phyloP scores from a whole-genome alignment of 164 flowering plant genomes.

The Sedum album region DNA sequence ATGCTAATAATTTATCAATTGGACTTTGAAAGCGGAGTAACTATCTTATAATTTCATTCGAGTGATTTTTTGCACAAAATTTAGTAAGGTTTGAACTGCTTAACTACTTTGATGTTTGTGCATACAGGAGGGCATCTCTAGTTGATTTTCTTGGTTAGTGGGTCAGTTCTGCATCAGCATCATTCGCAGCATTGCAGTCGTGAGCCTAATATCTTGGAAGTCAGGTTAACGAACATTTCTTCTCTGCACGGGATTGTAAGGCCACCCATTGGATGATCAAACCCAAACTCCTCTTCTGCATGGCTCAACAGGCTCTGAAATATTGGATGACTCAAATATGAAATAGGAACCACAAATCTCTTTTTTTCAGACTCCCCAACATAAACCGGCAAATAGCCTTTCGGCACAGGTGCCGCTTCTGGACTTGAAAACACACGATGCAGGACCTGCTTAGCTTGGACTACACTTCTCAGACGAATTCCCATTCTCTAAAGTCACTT shows the following conservation, averaged over 20 bases:
- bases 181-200: neutral
- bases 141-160: neutral
- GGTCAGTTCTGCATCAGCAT: neutral
- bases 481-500: slow-evolving; percentile 13
- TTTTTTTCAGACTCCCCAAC: slow-evolving; percentile 26
- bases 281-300: slow-evolving; percentile 27
- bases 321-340: slow-evolving; percentile 21
- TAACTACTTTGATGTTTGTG: neutral
- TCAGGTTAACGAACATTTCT: slow-evolving; percentile 14
- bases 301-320: slow-evolving; percentile 20
- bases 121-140: neutral
- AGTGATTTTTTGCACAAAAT: neutral
- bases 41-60: neutral
- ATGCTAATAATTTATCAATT: no score
- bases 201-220: slow-evolving; percentile 7
- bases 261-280: slow-evolving; percentile 27
- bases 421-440: slow-evolving; percentile 1
- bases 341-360: slow-evolving; percentile 16
- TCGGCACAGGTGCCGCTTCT: slow-evolving; percentile 17
- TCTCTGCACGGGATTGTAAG: slow-evolving; percentile 25
- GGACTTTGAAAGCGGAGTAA: no score
- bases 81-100: neutral
- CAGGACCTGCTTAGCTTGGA: slow-evolving; percentile 16
- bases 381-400: slow-evolving; percentile 29
- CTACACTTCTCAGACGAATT: slow-evolving; percentile 11